Percentiles rank a stretch among this genome's conserved stretches.
These are phyloP conservation scores for Bryoerythrophyllum caledonicum DNA, from an alignment of 225 moss, liverwort and hornwort species.

Conservation along the genomic window DNA sequence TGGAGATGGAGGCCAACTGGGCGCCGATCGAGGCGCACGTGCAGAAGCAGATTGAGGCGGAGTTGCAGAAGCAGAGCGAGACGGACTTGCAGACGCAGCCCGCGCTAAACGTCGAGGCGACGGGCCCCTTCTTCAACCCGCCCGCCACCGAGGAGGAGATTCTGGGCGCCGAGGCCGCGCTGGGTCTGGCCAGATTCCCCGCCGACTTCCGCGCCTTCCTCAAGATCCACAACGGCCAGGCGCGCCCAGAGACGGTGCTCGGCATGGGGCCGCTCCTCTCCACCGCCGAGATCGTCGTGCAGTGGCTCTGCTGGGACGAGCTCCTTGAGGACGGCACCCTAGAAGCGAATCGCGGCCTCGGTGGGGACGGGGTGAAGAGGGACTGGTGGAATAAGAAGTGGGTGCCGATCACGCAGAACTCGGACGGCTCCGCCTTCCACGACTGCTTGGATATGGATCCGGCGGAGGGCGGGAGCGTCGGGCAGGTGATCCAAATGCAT, in stretches of 20 bases:
- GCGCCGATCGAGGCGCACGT: constrained; percentile 25
- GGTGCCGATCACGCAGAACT: constrained; percentile 33
- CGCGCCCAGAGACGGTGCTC: neutral
- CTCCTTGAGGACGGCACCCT: constrained; percentile 6
- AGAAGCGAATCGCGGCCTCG: neutral
- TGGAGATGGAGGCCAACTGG: constrained; percentile 26
- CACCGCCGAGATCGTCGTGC: neutral
- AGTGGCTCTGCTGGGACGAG: constrained; percentile 27
- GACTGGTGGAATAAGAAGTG: constrained; percentile 40
- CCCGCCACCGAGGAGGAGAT: constrained; percentile 28
- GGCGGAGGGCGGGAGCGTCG: constrained; percentile 5
- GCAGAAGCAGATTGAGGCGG: constrained; percentile 20
- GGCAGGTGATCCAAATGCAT: constrained; percentile 33
- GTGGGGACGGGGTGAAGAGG: constrained; percentile 13
- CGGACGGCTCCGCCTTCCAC: constrained; percentile 16
- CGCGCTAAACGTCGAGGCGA: neutral
- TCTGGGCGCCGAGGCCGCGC: neutral
- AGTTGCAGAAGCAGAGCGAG: constrained; percentile 9
- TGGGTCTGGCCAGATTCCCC: constrained; percentile 16
- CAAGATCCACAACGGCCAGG: constrained; percentile 36
- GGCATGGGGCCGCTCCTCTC: constrained; percentile 30
- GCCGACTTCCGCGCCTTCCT: constrained; percentile 27
- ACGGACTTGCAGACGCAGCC: neutral
- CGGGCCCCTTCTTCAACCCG: constrained; percentile 15
- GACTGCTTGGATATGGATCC: constrained; percentile 41